A percentile compares a stretch with the other conserved stretches of the same genome.
Evolutionary conservation across 495 filamentous ascomycete species (phyloP).

Genomic region (Hypoxylon cercidicola): DNA sequence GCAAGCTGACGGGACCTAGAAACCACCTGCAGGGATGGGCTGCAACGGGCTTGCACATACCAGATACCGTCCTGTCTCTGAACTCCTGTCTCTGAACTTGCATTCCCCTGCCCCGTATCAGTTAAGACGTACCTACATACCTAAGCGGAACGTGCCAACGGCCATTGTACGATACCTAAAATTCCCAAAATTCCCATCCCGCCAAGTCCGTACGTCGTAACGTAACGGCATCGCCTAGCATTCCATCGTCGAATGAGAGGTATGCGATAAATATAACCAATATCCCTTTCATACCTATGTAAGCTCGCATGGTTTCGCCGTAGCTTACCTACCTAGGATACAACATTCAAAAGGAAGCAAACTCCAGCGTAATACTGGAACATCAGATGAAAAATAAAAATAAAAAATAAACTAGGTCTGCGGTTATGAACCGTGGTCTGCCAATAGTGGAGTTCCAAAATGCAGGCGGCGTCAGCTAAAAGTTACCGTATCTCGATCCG

Average conservation of each 20-base stretch:
- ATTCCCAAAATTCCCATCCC: too few relatives aligned
- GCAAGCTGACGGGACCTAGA: constrained; percentile 30
- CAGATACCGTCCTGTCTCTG: too few relatives aligned
- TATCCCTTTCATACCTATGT: constrained; percentile 14
- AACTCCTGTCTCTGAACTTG: too few relatives aligned
- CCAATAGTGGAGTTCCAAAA: constrained; percentile 21
- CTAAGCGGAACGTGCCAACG: too few relatives aligned
- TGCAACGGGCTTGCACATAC: constrained; percentile 3
- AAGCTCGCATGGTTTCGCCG: constrained; percentile 10
- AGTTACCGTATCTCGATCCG: constrained; percentile 22
- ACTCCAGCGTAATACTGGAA: neutral
- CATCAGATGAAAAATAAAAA: neutral
- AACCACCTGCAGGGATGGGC: constrained; percentile 22
- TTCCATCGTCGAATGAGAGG: constrained; percentile 30
- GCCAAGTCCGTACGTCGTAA: constrained; percentile 34
- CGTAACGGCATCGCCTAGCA: constrained; percentile 30
- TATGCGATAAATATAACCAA: constrained; percentile 24
- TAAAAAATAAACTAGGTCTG: too few relatives aligned
- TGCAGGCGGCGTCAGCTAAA: constrained; percentile 31
- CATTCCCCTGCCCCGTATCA: too few relatives aligned
- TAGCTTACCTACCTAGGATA: constrained; percentile 12
- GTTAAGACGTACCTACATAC: too few relatives aligned
- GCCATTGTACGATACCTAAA: too few relatives aligned
- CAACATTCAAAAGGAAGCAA: neutral
- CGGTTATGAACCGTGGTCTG: constrained; percentile 12